Evolutionary conservation across 73 alveolate species (phyloP).

Genomic region (Paramecium tetraurelia): DNA sequence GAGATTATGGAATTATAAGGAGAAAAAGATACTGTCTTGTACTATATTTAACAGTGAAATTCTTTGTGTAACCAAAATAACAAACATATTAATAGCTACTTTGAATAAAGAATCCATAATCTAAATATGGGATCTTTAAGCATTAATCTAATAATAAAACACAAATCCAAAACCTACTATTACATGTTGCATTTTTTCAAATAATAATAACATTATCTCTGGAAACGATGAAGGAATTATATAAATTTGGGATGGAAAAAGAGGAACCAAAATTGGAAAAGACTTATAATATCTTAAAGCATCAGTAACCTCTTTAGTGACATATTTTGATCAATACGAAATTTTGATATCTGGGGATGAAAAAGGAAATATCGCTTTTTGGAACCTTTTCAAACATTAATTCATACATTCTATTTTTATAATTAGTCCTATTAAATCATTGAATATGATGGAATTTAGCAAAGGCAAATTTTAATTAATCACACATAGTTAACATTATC

Average conservation of each 20-base stretch:
- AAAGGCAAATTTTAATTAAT: not conserved
- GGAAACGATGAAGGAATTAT: not conserved
- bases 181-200: not conserved
- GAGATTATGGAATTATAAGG: not conserved
- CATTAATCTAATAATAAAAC: not conserved
- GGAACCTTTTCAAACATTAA: not conserved
- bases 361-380: not conserved
- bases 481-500: not conserved
- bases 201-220: not conserved
- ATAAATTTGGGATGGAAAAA: not conserved
- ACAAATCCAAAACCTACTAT: not conserved
- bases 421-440: not conserved
- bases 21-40: not conserved
- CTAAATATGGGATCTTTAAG: not conserved
- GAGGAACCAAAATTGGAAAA: not conserved
- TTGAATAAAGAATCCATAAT: not conserved
- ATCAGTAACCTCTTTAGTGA: not conserved
- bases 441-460: not conserved
- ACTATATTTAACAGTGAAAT: not conserved
- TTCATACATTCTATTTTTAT: not conserved
- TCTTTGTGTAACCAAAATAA: not conserved
- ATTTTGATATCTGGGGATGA: not conserved
- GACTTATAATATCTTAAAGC: not conserved
- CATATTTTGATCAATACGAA: not conserved
- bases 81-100: not conserved